Conservation (phyloP, 352 stramenopile genomes). For the Pythium periplocum region DNA sequence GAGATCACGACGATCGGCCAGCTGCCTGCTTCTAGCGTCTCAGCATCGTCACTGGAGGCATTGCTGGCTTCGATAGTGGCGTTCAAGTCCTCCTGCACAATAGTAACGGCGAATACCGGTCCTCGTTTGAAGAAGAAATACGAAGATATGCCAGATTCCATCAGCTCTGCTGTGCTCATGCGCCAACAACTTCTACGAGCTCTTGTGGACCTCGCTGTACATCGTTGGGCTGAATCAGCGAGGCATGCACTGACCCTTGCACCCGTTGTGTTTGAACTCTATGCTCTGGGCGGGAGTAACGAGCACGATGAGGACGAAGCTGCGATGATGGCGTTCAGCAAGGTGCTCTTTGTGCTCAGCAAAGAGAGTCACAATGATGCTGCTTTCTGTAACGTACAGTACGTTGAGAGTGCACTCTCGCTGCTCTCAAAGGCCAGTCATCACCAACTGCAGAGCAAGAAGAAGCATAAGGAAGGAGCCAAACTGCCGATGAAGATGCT, state of each 20-base stretch:
- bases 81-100: too few species aligned
- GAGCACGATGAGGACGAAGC: neutral
- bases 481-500: conserved; percentile 33
- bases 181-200: too few species aligned
- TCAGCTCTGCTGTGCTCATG: too few species aligned
- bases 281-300: neutral
- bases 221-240: conserved; percentile 27
- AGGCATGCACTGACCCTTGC: conserved; percentile 34
- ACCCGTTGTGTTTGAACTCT: conserved; percentile 38
- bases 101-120: too few species aligned
- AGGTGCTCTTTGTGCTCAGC: conserved; percentile 67
- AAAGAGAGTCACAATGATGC: conserved; percentile 65
- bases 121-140: too few species aligned
- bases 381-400: conserved; percentile 55
- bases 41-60: neutral
- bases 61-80: neutral
- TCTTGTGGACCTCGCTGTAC: conserved; percentile 16
- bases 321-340: conserved; percentile 31
- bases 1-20: conserved; percentile 23
- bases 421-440: conserved; percentile 24
- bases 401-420: conserved; percentile 52
- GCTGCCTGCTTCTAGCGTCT: neutral
- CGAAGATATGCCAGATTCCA: too few species aligned
- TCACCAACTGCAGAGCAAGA: neutral
- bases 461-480: conserved; percentile 3